A percentile compares a stretch with the other conserved stretches of the same genome.
Evolutionary conservation across 179 eudicot genomes (phyloP).

Genomic region (Beta lomatogona): DNA sequence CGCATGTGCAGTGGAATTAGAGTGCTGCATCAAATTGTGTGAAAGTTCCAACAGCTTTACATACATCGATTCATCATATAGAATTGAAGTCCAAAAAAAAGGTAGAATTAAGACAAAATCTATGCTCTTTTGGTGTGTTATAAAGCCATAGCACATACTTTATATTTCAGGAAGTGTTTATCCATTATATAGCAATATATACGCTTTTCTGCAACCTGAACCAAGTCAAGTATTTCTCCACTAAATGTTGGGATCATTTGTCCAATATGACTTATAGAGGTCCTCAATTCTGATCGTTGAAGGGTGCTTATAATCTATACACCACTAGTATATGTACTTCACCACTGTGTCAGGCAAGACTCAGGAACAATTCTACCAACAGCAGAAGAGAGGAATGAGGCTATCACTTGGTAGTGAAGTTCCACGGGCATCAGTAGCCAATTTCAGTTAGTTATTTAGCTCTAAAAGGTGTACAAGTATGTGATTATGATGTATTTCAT

Average conservation of each 20-base stretch:
- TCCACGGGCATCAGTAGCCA: neutral
- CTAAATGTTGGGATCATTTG: neutral
- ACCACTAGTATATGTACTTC: neutral
- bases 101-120: neutral
- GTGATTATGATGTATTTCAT: neutral
- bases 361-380: neutral
- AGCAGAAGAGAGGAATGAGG: neutral
- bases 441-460: too few relatives aligned
- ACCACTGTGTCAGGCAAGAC: neutral
- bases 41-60: neutral
- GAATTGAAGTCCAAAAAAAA: neutral
- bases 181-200: neutral
- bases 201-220: neutral
- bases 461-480: neutral
- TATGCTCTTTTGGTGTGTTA: neutral
- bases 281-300: neutral
- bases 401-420: neutral
- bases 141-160: neutral
- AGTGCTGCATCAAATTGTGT: neutral
- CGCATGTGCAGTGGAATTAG: neutral
- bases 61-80: neutral
- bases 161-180: neutral
- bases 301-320: neutral
- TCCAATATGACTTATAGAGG: too few relatives aligned
- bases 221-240: neutral